Base-by-base conservation (phyloP, 176 grass and related monocot genomes). In the Paspalum notatum region DNA sequence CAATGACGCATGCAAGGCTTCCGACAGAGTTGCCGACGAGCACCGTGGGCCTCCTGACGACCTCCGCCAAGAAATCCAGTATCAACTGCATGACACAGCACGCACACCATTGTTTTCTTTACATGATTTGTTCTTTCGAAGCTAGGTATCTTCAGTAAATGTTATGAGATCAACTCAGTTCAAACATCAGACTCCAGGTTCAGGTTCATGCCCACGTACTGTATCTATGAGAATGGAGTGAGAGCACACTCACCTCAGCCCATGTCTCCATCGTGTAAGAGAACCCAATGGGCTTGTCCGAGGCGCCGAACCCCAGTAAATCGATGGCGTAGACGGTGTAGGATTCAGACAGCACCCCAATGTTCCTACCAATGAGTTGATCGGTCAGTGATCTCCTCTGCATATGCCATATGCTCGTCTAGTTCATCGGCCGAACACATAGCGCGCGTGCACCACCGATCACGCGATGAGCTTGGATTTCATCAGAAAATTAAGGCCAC, bases 261-360 rank as follows among this genome's bases (percentile, higher is more conserved):
- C 96, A 95, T 42, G 81, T 89, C 57, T 99, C 92, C 92, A 99
- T 99, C 73, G 90, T 99, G 90, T 99, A 91, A 66, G 88, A 48
- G 74, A 93, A 95, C 16, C 90, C 88, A 58, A 84, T 26, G 62
- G 92, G 92, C 80, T 99, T 99, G 14, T 99, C 96, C 0, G 92
- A 99, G 21, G 92, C 92, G 49, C 89, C 96, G 21, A 99, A 99
- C 71, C 96, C 96, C 75, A 99, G 79, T 45, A 95, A 56, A 84
- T 99, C 96, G 12, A 99, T 87, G 40, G 96, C 96, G 63, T 95
- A 95, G 2, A 99, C 89, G 2, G 92, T 95, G 62, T 93, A 67
- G 37, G 78, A 84, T 86, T 99, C 81, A 42, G 96, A 93, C 7
- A 95, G 52, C 67, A 99, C 86, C 1, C 76, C 88, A 32, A 99